Conservation (phyloP, 2,329 filamentous ascomycete species). For the Coniella vitis region DNA sequence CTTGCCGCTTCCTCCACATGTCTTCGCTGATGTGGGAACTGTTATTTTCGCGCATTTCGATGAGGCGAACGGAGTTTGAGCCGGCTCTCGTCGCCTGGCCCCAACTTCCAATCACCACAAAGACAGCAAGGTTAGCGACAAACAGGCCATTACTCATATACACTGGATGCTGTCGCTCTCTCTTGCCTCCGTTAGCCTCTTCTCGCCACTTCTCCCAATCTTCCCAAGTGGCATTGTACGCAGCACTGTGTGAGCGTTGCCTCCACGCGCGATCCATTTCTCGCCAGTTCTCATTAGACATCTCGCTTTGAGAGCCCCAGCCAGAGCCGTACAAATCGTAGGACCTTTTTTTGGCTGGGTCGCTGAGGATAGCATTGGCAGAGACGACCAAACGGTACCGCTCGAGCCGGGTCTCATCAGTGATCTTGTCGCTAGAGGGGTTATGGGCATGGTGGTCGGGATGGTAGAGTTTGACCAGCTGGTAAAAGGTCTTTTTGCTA, state of each 20-base stretch:
- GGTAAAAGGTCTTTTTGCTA: slow-evolving; percentile 76
- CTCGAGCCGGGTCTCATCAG: slow-evolving; percentile 64
- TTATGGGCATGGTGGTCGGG: slow-evolving; percentile 59
- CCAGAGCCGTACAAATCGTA: slow-evolving; percentile 80
- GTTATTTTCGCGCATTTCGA: slow-evolving; percentile 61
- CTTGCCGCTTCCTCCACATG: slow-evolving; percentile 45
- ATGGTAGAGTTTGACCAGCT: slow-evolving; percentile 93
- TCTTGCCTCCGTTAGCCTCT: slow-evolving; percentile 25
- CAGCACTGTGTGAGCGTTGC: slow-evolving; percentile 38
- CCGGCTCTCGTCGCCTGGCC: slow-evolving; percentile 66
- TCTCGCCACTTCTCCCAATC: slow-evolving; percentile 78
- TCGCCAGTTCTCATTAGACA: slow-evolving; percentile 22
- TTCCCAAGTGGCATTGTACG: slow-evolving; percentile 88
- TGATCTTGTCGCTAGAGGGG: slow-evolving; percentile 36
- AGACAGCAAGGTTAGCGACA: slow-evolving; percentile 60
- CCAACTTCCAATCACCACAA: slow-evolving; percentile 63
- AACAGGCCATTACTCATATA: slow-evolving; percentile 79
- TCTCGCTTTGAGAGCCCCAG: slow-evolving; percentile 50
- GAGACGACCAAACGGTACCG: slow-evolving; percentile 84
- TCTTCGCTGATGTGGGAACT: slow-evolving; percentile 59
- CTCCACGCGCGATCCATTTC: slow-evolving; percentile 43
- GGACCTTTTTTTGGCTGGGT: slow-evolving; percentile 67
- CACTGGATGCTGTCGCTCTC: slow-evolving; percentile 44
- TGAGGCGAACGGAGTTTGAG: slow-evolving; percentile 51
- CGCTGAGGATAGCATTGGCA: slow-evolving; percentile 81